phyloP scores from a whole-genome alignment of 805 yeast species.

The Metschnikowia lunata region DNA sequence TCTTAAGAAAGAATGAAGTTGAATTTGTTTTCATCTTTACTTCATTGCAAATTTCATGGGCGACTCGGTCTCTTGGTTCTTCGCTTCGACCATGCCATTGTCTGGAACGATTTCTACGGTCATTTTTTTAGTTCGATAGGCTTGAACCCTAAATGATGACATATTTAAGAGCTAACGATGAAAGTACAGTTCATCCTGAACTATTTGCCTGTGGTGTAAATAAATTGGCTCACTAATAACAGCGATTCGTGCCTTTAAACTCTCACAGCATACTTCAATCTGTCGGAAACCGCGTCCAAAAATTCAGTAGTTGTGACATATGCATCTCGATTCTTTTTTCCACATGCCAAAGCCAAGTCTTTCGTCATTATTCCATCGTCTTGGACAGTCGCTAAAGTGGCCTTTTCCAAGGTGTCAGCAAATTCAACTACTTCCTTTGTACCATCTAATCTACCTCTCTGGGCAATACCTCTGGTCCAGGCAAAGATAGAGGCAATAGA shows the following conservation, averaged over 20 bases:
- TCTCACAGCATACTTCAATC: constrained; percentile 38
- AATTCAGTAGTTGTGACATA: constrained; percentile 93
- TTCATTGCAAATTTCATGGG: no score
- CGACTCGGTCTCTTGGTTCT: no score
- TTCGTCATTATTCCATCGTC: constrained; percentile 90
- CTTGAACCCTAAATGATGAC: no score
- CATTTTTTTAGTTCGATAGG: no score
- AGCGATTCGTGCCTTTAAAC: not conserved
- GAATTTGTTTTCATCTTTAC: no score
- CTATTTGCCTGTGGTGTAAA: no score
- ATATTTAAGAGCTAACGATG: no score
- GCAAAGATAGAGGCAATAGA: constrained; percentile 97
- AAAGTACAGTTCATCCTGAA: no score
- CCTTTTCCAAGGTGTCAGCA: constrained; percentile 74
- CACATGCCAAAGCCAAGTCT: constrained; percentile 87
- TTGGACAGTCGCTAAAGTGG: constrained; percentile 81
- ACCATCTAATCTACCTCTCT: constrained; percentile 84
- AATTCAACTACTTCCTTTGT: constrained; percentile 83
- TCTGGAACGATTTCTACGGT: no score
- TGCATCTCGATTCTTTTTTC: constrained; percentile 74
- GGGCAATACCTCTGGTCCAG: constrained; percentile 91
- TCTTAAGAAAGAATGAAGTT: no score
- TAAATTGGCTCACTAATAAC: no score
- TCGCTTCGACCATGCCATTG: no score
- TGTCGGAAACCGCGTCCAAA: constrained; percentile 71